A percentile compares a stretch with the other conserved stretches of the same genome.
Evolutionary conservation across 176 grass and related monocot genomes (phyloP).

Genomic region (Zizania latifolia): DNA sequence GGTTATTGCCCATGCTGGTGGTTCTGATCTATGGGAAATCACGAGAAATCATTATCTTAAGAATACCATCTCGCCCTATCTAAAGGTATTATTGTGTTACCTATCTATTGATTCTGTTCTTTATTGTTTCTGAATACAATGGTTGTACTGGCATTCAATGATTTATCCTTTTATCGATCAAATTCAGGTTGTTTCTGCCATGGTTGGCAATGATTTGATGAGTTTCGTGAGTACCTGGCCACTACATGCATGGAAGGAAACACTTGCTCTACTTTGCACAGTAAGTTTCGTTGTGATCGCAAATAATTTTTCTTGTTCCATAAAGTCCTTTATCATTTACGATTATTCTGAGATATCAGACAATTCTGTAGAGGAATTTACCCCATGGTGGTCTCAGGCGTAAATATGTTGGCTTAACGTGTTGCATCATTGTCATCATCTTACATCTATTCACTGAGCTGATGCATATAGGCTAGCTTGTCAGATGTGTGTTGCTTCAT

Average conservation of each 20-base stretch:
- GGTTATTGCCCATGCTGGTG: constrained; percentile 96
- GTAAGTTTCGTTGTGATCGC: constrained; percentile 45
- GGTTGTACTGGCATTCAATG: constrained; percentile 9
- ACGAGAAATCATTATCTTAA: constrained; percentile 81
- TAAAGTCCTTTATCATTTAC: background rate
- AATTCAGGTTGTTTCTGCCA: constrained; percentile 90
- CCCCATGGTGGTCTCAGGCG: background rate
- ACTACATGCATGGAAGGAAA: constrained; percentile 93
- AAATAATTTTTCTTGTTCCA: too few relatives aligned
- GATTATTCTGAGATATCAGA: background rate
- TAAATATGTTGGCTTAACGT: background rate
- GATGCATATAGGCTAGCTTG: background rate
- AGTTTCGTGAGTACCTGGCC: constrained; percentile 86
- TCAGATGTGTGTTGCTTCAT: too few relatives aligned
- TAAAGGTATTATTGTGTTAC: constrained; percentile 59
- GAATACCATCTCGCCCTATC: constrained; percentile 70
- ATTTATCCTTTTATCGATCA: constrained; percentile 8
- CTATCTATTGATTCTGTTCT: background rate
- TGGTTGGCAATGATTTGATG: constrained; percentile 91
- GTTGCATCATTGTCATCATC: constrained; percentile 4
- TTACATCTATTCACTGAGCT: background rate
- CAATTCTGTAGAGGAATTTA: too few relatives aligned
- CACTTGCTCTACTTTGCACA: constrained; percentile 92
- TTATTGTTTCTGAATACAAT: constrained; percentile 10
- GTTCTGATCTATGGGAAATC: constrained; percentile 76